Evolutionary conservation across 108 stramenopile species (phyloP).

Genomic region (Chaetoceros tenuissimus): DNA sequence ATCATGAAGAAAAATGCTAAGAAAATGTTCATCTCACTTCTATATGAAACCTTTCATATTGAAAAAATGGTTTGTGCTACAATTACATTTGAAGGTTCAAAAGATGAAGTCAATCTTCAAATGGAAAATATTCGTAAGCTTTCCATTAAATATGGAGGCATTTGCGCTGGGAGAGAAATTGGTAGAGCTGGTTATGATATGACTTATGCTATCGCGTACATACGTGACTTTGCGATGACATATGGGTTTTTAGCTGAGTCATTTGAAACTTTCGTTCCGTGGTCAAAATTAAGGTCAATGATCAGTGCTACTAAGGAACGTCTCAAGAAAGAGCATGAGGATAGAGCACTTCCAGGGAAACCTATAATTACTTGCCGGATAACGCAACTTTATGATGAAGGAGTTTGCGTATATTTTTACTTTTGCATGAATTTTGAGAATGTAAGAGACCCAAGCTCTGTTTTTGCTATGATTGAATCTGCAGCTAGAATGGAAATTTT

Average conservation of each 20-base stretch:
- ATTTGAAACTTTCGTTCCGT: constrained; percentile 91
- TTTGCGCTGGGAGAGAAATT: constrained; percentile 59
- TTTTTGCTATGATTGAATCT: constrained; percentile 69
- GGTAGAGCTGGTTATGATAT: constrained; percentile 86
- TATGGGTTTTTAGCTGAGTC: constrained; percentile 84
- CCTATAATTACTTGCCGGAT: constrained; percentile 84
- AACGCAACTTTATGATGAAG: constrained; percentile 93
- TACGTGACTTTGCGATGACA: constrained; percentile 91
- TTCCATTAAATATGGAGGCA: constrained; percentile 48
- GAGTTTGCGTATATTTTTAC: constrained; percentile 92
- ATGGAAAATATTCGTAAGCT: constrained; percentile 33
- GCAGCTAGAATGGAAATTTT: constrained; percentile 84
- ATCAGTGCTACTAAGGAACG: constrained; percentile 52
- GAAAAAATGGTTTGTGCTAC: constrained; percentile 75
- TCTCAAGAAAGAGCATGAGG: constrained; percentile 53
- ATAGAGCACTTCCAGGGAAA: constrained; percentile 56
- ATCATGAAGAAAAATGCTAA: constrained; percentile 12
- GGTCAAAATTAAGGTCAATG: constrained; percentile 64
- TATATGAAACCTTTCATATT: constrained; percentile 20
- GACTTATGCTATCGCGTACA: constrained; percentile 90
- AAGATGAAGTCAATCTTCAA: constrained; percentile 60
- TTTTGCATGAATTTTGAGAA: constrained; percentile 74
- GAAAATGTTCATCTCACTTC: background rate
- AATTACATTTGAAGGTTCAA: constrained; percentile 78
- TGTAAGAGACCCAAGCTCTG: constrained; percentile 40